These are phyloP conservation scores for Albatrellus ellisii DNA, from an alignment of 768 basidiomycete species.

Conservation along the genomic window DNA sequence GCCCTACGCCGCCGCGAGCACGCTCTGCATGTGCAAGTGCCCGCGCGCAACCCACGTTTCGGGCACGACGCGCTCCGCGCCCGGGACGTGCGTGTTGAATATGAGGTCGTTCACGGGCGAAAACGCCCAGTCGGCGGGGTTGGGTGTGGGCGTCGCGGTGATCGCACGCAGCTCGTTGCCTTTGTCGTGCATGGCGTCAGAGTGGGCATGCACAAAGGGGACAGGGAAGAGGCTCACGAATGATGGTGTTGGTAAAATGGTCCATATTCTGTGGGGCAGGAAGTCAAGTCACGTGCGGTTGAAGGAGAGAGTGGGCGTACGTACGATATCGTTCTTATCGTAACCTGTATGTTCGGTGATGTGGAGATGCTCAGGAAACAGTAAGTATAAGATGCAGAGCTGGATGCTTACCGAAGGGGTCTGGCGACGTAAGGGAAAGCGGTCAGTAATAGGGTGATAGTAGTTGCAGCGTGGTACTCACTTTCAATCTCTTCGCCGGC, in stretches of 20 bases:
- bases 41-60: constrained; percentile 46
- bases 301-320: constrained; percentile 14
- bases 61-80: constrained; percentile 33
- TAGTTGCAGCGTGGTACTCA: constrained; percentile 22
- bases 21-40: constrained; percentile 27
- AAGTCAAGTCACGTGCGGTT: no score
- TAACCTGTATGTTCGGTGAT: constrained; percentile 26
- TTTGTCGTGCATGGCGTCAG: constrained; percentile 13
- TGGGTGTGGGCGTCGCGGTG: constrained; percentile 45
- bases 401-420: constrained; percentile 29
- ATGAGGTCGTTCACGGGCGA: constrained; percentile 43
- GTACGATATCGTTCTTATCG: constrained; percentile 60
- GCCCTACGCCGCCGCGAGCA: constrained; percentile 8
- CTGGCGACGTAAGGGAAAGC: constrained; percentile 16
- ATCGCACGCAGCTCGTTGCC: constrained; percentile 51
- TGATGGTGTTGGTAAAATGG: constrained; percentile 58
- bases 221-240: constrained; percentile 28
- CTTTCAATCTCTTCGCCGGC: constrained; percentile 70
- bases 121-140: constrained; percentile 49
- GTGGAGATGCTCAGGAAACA: constrained; percentile 1
- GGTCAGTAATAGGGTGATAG: constrained; percentile 5
- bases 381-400: constrained; percentile 3
- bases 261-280: constrained; percentile 39
- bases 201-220: neutral
- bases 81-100: constrained; percentile 24